These are phyloP conservation scores for Starmera dryadoides DNA, from an alignment of 805 yeast species.

Conservation along the genomic window DNA sequence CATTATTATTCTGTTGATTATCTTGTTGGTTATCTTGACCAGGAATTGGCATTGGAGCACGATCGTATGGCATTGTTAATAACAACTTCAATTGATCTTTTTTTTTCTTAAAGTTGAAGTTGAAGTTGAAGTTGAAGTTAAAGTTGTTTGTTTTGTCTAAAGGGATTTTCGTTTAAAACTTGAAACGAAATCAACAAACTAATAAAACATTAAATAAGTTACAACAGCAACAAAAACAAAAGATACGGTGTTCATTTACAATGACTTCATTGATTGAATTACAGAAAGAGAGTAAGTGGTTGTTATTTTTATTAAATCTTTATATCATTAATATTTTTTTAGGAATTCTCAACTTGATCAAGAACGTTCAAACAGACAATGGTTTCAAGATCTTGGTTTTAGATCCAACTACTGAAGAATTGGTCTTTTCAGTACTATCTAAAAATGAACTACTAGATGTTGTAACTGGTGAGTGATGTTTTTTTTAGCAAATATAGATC, in stretches of 20 bases:
- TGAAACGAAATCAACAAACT: background rate
- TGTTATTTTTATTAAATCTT: background rate
- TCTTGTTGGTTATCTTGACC: background rate
- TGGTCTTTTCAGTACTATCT: conserved; percentile 40
- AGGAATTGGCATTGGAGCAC: conserved; percentile 26
- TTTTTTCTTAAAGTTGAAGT: no score
- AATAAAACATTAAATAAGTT: no score
- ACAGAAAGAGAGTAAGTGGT: conserved; percentile 24
- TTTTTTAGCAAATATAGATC: background rate
- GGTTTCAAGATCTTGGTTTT: conserved; percentile 45
- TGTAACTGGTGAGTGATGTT: conserved; percentile 31
- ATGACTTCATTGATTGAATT: conserved; percentile 33
- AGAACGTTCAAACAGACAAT: conserved; percentile 34
- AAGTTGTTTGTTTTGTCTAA: no score
- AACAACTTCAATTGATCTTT: no score
- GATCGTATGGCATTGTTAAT: conserved; percentile 16
- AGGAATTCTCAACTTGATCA: conserved; percentile 28
- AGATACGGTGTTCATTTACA: background rate
- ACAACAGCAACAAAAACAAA: background rate
- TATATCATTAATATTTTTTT: conserved; percentile 1
- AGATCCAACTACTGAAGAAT: conserved; percentile 45
- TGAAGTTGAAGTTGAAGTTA: no score
- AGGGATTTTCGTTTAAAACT: background rate
- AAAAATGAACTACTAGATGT: conserved; percentile 41
- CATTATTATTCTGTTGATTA: conserved; percentile 2